Evolutionary conservation across 768 basidiomycete genomes (phyloP).

Genomic region (Gyrodon lividus): DNA sequence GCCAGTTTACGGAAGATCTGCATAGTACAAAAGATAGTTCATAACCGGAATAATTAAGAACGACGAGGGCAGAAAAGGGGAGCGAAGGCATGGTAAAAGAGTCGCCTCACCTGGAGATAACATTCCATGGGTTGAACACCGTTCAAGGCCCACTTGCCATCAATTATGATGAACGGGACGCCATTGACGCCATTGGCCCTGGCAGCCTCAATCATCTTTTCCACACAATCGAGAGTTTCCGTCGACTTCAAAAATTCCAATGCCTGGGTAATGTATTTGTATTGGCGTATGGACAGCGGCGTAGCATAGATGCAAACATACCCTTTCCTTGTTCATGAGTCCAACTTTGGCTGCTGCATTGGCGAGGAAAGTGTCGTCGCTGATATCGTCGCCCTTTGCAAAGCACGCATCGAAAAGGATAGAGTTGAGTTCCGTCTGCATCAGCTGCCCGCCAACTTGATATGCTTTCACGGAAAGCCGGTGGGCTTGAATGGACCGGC

Average conservation of each 20-base stretch:
- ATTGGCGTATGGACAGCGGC: not conserved
- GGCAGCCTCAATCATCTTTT: constrained; percentile 40
- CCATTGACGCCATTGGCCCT: constrained; percentile 46
- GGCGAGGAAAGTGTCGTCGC: constrained; percentile 34
- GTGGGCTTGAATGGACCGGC: constrained; percentile 42
- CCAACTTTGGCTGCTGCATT: constrained; percentile 37
- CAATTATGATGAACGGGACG: constrained; percentile 51
- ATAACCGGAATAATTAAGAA: not conserved
- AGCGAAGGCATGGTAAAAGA: not conserved
- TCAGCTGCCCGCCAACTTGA: constrained; percentile 38
- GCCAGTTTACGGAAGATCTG: constrained; percentile 35
- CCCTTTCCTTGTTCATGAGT: constrained; percentile 40
- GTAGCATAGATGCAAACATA: constrained; percentile 12
- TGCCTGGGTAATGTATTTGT: constrained; percentile 27
- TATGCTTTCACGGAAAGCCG: constrained; percentile 45
- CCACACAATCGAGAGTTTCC: constrained; percentile 40
- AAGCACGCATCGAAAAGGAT: constrained; percentile 42
- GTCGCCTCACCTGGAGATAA: constrained; percentile 37
- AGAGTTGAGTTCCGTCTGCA: constrained; percentile 38
- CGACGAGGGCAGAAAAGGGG: not conserved
- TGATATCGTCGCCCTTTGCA: constrained; percentile 40
- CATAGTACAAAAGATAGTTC: not conserved
- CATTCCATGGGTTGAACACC: constrained; percentile 44
- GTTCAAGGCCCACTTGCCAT: constrained; percentile 44
- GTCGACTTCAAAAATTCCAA: constrained; percentile 41